Percentiles rank a stretch among this genome's conserved stretches.
These are phyloP conservation scores for Samsoniella hepiali DNA, from an alignment of 2,329 filamentous ascomycete species.

Conservation along the genomic window DNA sequence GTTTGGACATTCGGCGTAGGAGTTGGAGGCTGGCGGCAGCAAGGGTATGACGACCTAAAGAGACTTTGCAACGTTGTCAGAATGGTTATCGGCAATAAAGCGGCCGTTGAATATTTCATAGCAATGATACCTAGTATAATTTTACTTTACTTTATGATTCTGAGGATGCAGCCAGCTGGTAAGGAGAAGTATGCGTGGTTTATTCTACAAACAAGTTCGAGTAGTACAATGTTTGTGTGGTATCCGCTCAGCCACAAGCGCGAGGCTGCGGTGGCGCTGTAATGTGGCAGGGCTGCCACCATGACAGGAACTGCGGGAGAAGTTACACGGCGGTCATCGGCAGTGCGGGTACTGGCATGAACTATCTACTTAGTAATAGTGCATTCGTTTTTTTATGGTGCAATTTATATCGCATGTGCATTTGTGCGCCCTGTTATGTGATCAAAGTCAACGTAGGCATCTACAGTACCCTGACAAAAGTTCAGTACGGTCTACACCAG, in stretches of 20 bases:
- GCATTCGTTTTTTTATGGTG: too few relatives aligned
- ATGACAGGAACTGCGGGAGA: not conserved
- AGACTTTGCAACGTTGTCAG: not conserved
- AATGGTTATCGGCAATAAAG: not conserved
- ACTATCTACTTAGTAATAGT: too few relatives aligned
- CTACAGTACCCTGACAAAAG: too few relatives aligned
- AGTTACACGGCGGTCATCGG: too few relatives aligned
- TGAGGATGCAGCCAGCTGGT: not conserved
- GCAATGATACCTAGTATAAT: conserved; percentile 19
- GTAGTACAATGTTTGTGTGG: not conserved
- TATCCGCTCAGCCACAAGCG: conserved; percentile 1
- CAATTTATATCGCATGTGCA: not conserved
- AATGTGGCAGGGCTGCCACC: not conserved
- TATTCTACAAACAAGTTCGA: not conserved
- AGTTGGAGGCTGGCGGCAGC: not conserved
- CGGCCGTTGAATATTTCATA: not conserved
- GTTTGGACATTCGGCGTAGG: not conserved
- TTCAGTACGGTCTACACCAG: too few relatives aligned
- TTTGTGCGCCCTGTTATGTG: not conserved
- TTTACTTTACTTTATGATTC: not conserved
- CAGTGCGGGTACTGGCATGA: too few relatives aligned
- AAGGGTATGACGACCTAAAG: not conserved
- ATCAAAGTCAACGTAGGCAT: not conserved
- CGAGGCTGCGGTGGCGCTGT: conserved; percentile 7
- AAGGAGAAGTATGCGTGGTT: not conserved